phyloP scores from a whole-genome alignment of 139 green algal genomes.

The Picochlorum sp. region DNA sequence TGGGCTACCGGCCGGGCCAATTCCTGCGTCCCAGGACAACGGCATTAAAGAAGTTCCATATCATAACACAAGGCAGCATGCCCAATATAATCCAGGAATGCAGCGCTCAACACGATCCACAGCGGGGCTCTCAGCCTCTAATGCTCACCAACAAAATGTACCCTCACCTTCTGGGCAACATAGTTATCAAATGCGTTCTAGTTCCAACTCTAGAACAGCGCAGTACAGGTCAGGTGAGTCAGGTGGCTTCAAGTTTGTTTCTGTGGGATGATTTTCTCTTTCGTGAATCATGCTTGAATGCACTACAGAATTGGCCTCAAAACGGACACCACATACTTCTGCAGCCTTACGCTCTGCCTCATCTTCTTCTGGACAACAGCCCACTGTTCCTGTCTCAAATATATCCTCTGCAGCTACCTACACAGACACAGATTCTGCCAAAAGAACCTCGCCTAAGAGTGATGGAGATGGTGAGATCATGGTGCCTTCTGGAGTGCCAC shows the following conservation, averaged over 20 bases:
- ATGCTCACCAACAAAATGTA: neutral
- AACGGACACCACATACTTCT: neutral
- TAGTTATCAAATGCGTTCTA: too few species aligned
- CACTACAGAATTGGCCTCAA: too few species aligned
- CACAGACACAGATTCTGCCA: neutral
- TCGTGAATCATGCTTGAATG: too few species aligned
- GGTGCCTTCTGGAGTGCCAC: slow-evolving; percentile 4
- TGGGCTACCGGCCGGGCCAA: slow-evolving; percentile 1
- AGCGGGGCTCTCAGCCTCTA: neutral
- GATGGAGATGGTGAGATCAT: neutral
- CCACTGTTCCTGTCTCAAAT: neutral
- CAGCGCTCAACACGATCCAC: too few species aligned
- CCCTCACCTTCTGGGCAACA: too few species aligned
- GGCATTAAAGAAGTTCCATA: neutral
- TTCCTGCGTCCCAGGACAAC: neutral
- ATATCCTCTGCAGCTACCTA: neutral
- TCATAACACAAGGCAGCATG: slow-evolving; percentile 1
- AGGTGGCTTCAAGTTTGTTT: too few species aligned
- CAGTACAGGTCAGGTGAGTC: too few species aligned
- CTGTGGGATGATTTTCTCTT: too few species aligned
- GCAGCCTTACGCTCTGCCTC: neutral
- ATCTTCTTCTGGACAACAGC: neutral
- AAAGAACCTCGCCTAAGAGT: neutral
- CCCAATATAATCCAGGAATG: neutral
- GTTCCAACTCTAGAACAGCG: too few species aligned